These are phyloP conservation scores for Ceratobasidium sp. DNA, from an alignment of 1,284 basidiomycete species.

Conservation along the genomic window DNA sequence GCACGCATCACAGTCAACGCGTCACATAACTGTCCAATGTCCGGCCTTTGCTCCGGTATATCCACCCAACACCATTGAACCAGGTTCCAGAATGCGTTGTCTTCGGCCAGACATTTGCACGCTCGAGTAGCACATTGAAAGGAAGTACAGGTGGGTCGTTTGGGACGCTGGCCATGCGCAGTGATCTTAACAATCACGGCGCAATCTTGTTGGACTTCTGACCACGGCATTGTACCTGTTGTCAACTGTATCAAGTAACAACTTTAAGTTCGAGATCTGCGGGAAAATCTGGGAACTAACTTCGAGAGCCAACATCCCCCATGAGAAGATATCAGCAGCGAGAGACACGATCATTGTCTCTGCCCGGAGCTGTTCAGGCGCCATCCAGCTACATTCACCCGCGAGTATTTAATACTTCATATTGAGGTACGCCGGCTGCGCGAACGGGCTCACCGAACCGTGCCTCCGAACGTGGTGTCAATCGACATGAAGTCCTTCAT, in stretches of 20 bases:
- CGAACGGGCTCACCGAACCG: conserved; percentile 27
- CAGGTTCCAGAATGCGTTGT: no score
- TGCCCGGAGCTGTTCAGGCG: conserved; percentile 37
- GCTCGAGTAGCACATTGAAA: not conserved
- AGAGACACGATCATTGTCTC: conserved; percentile 40
- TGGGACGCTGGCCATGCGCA: conserved; percentile 19
- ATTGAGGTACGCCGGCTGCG: not conserved
- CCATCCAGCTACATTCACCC: conserved; percentile 28
- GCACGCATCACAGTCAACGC: no score
- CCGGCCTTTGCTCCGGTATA: no score
- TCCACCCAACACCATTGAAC: no score
- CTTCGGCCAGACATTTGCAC: no score
- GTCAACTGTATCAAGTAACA: conserved; percentile 1
- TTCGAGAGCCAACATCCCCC: conserved; percentile 38
- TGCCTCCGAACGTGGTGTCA: conserved; percentile 39
- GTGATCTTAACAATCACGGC: conserved; percentile 38
- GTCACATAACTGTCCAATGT: no score
- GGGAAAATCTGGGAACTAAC: not conserved
- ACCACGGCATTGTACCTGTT: conserved; percentile 32
- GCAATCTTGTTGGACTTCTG: conserved; percentile 35
- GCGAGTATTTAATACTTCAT: not conserved
- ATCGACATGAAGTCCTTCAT: conserved; percentile 45
- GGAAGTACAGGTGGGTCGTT: conserved; percentile 14
- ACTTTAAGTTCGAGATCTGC: not conserved
- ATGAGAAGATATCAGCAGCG: conserved; percentile 38